A percentile compares a stretch with the other conserved stretches of the same genome.
phyloP scores from a whole-genome alignment of 768 basidiomycete species.

The Suillus variegatus region DNA sequence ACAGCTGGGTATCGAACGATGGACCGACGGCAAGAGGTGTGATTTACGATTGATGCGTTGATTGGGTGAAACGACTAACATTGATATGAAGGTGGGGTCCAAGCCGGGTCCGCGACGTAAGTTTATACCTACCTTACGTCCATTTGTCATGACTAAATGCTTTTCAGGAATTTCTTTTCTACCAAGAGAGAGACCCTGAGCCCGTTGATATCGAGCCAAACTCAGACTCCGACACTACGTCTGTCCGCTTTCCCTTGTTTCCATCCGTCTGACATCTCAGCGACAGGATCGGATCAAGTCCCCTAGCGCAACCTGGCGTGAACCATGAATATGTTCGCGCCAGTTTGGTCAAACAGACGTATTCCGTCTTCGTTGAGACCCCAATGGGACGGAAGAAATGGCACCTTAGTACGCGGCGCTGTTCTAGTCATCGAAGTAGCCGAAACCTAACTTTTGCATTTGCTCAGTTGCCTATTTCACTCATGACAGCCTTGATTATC shows the following conservation, averaged over 20 bases:
- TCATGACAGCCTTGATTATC: constrained; percentile 55
- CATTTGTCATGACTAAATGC: constrained; percentile 1
- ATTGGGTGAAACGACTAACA: not conserved
- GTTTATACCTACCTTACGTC: constrained; percentile 23
- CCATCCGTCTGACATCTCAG: constrained; percentile 11
- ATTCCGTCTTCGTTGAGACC: constrained; percentile 75
- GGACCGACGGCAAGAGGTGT: constrained; percentile 70
- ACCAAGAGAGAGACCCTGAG: constrained; percentile 65
- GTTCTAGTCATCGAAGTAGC: not conserved
- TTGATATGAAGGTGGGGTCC: constrained; percentile 62
- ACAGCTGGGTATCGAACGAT: constrained; percentile 76
- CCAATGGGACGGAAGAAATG: constrained; percentile 70
- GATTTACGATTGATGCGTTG: constrained; percentile 1
- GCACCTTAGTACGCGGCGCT: constrained; percentile 66
- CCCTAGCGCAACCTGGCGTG: constrained; percentile 25
- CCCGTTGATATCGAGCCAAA: constrained; percentile 48
- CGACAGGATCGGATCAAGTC: constrained; percentile 31
- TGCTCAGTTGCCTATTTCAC: constrained; percentile 75
- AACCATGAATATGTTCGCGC: constrained; percentile 37
- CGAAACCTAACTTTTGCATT: constrained; percentile 9
- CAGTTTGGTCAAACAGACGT: constrained; percentile 77
- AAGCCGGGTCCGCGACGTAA: constrained; percentile 73
- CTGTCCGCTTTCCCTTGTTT: constrained; percentile 20
- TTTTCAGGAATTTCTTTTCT: constrained; percentile 72
- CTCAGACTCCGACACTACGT: constrained; percentile 56